Evolutionary conservation across 106 monocot species (phyloP).

Genomic region (Acanthochlamys bracteata): DNA sequence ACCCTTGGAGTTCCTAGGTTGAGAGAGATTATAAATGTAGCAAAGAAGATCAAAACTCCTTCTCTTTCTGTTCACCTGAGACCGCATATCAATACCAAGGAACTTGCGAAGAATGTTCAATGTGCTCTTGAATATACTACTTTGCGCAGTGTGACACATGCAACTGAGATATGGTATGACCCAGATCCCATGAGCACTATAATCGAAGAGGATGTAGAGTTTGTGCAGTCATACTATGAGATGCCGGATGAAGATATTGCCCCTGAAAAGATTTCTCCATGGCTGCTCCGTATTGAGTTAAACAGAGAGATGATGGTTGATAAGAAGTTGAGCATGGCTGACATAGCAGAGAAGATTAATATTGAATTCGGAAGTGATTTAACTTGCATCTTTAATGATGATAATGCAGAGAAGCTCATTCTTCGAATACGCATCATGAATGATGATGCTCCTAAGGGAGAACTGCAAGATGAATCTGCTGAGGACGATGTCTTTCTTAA

Average conservation of each 20-base stretch:
- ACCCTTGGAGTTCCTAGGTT: slow-evolving; percentile 96
- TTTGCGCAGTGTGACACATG: slow-evolving; percentile 90
- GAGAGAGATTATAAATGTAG: slow-evolving; percentile 97
- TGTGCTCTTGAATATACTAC: slow-evolving; percentile 98
- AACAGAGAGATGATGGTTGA: slow-evolving; percentile 97
- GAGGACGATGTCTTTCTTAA: slow-evolving; percentile 96
- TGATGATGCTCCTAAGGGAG: slow-evolving; percentile 90
- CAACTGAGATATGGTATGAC: slow-evolving; percentile 98
- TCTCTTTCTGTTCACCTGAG: slow-evolving; percentile 94
- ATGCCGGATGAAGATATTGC: slow-evolving; percentile 98
- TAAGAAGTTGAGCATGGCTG: slow-evolving; percentile 94
- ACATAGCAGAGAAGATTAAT: slow-evolving; percentile 91
- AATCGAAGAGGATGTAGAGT: slow-evolving; percentile 97
- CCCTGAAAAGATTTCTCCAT: slow-evolving; percentile 96
- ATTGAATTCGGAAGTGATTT: slow-evolving; percentile 85
- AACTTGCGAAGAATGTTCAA: slow-evolving; percentile 90
- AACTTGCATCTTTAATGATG: slow-evolving; percentile 97
- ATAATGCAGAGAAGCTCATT: slow-evolving; percentile 91
- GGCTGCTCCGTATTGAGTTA: slow-evolving; percentile 71
- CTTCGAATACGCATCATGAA: slow-evolving; percentile 92
- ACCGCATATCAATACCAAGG: slow-evolving; percentile 72
- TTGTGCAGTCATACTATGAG: slow-evolving; percentile 95
- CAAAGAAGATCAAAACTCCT: slow-evolving; percentile 98
- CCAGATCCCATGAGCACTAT: slow-evolving; percentile 89
- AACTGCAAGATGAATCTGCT: slow-evolving; percentile 78